These are phyloP conservation scores for Candida sakaeoensis DNA, from an alignment of 805 yeast genomes.

Conservation along the genomic window DNA sequence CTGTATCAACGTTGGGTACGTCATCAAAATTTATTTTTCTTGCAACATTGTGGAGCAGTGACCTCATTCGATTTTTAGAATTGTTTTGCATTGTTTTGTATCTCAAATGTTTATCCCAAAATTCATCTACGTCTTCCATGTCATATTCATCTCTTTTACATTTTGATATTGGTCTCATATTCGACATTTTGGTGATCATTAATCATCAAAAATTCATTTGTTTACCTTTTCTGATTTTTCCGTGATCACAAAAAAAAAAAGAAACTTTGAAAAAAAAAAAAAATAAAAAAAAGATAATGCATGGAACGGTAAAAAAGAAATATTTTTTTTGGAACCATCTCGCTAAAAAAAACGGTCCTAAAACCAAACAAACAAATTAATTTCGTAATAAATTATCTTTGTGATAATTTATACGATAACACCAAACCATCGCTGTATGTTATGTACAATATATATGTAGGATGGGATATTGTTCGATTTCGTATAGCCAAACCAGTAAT, in stretches of 20 bases:
- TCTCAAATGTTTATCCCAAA: constrained; percentile 41
- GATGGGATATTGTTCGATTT: constrained; percentile 19
- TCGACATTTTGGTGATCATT: not conserved
- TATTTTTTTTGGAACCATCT: too few species aligned
- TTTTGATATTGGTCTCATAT: constrained; percentile 35
- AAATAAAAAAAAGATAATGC: not conserved
- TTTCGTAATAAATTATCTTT: not conserved
- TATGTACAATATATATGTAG: constrained; percentile 29
- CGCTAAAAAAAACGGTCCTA: not conserved
- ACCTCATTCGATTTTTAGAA: constrained; percentile 3
- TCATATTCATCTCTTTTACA: constrained; percentile 55
- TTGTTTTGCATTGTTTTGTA: constrained; percentile 31
- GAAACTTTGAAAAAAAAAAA: too few species aligned
- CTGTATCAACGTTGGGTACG: constrained; percentile 26
- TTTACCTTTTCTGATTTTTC: constrained; percentile 1
- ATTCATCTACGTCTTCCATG: constrained; percentile 68
- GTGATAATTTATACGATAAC: constrained; percentile 17
- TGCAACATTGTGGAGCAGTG: constrained; percentile 23
- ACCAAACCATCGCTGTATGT: constrained; percentile 33
- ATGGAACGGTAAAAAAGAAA: not conserved
- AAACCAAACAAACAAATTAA: not conserved
- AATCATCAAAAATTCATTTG: not conserved
- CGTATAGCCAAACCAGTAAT: constrained; percentile 30
- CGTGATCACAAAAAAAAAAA: constrained; percentile 5
- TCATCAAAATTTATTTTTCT: constrained; percentile 34